Percentiles rank a stretch among this genome's conserved stretches.
These are phyloP conservation scores for Serendipita sp. DNA, from an alignment of 1,284 basidiomycete species.

Conservation along the genomic window DNA sequence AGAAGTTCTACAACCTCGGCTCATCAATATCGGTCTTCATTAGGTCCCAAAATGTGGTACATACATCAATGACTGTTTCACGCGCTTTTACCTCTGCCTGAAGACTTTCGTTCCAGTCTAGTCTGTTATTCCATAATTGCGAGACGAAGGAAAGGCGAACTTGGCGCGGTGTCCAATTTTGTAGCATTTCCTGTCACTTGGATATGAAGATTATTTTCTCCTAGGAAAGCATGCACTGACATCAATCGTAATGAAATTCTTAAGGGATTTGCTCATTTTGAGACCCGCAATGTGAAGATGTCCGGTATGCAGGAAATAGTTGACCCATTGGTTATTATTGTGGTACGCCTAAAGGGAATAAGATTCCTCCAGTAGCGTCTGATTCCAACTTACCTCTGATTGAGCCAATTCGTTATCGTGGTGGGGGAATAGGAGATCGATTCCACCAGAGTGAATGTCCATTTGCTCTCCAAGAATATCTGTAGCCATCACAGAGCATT, in stretches of 20 bases:
- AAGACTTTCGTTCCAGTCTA: constrained; percentile 87
- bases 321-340: constrained; percentile 88
- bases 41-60: constrained; percentile 17
- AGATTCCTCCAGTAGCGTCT: not conserved
- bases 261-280: constrained; percentile 99
- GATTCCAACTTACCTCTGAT: constrained; percentile 54
- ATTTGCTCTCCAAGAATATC: constrained; percentile 84
- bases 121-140: constrained; percentile 82
- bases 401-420: constrained; percentile 99
- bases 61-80: constrained; percentile 78
- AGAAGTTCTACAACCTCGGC: constrained; percentile 66
- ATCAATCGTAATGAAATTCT: constrained; percentile 98
- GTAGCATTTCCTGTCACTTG: constrained; percentile 65
- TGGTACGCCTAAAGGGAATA: constrained; percentile 62
- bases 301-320: constrained; percentile 97
- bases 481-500: constrained; percentile 98
- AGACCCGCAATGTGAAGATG: constrained; percentile 97
- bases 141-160: constrained; percentile 88
- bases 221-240: constrained; percentile 32
- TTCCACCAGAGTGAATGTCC: constrained; percentile 96
- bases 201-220: not conserved
- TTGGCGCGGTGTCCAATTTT: constrained; percentile 76
- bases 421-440: constrained; percentile 96
- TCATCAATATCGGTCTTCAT: not conserved
- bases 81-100: constrained; percentile 77